Evolutionary conservation across 2,329 filamentous ascomycete species (phyloP).

Genomic region (Pestalotiopsis sp.): DNA sequence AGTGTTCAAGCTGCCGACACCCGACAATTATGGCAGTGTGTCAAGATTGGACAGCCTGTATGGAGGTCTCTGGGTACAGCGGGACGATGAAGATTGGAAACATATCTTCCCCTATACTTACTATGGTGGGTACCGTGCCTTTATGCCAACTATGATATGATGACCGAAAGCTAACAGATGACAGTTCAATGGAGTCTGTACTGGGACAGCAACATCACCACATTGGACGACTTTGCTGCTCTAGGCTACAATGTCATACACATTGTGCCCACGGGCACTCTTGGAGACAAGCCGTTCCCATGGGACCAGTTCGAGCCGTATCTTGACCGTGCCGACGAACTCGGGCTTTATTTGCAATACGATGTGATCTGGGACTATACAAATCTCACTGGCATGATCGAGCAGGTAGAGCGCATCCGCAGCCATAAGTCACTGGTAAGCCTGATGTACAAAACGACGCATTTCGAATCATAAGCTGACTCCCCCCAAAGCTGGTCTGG

Average conservation of each 20-base stretch:
- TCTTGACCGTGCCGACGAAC: conserved; percentile 19
- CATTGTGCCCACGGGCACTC: conserved; percentile 20
- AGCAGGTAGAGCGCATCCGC: conserved; percentile 36
- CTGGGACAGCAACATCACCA: conserved; percentile 21
- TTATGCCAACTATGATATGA: too few relatives aligned
- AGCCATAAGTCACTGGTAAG: conserved; percentile 30
- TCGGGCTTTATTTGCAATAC: conserved; percentile 21
- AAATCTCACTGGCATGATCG: conserved; percentile 19
- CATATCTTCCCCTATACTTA: conserved; percentile 22
- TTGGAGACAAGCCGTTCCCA: conserved; percentile 19
- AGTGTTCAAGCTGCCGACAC: conserved; percentile 17
- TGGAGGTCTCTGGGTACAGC: conserved; percentile 18
- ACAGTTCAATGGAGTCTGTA: conserved; percentile 22
- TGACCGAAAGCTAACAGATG: not conserved
- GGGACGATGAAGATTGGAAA: conserved; percentile 18
- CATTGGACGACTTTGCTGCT: conserved; percentile 19
- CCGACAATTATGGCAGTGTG: conserved; percentile 19
- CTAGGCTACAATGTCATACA: conserved; percentile 22
- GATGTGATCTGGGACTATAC: conserved; percentile 19
- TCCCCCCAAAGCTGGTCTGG: conserved; percentile 36
- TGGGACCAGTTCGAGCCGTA: conserved; percentile 22
- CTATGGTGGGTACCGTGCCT: conserved; percentile 8
- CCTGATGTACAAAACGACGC: not conserved
- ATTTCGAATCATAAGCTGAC: not conserved
- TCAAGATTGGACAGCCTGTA: conserved; percentile 21